Evolutionary conservation across 2,329 filamentous ascomycete genomes (phyloP).

Genomic region (Aureobasidium sp.): DNA sequence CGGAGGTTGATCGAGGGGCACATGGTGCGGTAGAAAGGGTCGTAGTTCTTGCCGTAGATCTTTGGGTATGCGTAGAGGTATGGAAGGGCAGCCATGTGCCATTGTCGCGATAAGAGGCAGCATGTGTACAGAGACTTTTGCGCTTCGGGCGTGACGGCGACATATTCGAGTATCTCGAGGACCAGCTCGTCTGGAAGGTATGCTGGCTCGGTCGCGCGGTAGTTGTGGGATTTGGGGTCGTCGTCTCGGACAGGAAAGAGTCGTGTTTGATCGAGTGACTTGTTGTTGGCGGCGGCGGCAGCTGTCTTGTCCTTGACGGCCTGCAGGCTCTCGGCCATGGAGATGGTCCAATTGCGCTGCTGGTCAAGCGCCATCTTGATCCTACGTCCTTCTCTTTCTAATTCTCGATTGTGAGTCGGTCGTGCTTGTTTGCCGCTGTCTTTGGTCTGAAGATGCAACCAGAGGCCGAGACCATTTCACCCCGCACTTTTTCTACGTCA

Average conservation of each 20-base stretch:
- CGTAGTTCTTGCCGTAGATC: constrained; percentile 47
- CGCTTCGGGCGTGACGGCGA: constrained; percentile 31
- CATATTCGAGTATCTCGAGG: constrained; percentile 41
- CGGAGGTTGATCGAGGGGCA: constrained; percentile 46
- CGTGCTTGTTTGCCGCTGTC: constrained; percentile 8
- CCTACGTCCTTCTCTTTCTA: not conserved
- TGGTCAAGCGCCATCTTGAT: constrained; percentile 29
- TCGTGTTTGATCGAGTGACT: not conserved
- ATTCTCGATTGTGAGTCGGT: not conserved
- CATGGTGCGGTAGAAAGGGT: constrained; percentile 48
- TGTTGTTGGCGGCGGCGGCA: not conserved
- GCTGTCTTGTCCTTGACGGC: constrained; percentile 16
- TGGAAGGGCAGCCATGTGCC: constrained; percentile 48
- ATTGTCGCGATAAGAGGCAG: constrained; percentile 48
- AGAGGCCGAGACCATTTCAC: not conserved
- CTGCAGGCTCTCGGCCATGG: constrained; percentile 31
- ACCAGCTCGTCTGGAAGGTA: constrained; percentile 51
- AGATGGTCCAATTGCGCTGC: constrained; percentile 30
- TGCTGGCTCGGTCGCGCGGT: constrained; percentile 16
- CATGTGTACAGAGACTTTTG: constrained; percentile 46
- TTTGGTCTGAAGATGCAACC: not conserved
- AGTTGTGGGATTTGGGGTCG: constrained; percentile 6
- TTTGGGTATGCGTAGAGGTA: constrained; percentile 48
- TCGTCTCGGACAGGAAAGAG: not conserved
- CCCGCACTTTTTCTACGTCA: constrained; percentile 8